Evolutionary conservation across 23 red algal species (phyloP).

Genomic region (Chondrus crispus): DNA sequence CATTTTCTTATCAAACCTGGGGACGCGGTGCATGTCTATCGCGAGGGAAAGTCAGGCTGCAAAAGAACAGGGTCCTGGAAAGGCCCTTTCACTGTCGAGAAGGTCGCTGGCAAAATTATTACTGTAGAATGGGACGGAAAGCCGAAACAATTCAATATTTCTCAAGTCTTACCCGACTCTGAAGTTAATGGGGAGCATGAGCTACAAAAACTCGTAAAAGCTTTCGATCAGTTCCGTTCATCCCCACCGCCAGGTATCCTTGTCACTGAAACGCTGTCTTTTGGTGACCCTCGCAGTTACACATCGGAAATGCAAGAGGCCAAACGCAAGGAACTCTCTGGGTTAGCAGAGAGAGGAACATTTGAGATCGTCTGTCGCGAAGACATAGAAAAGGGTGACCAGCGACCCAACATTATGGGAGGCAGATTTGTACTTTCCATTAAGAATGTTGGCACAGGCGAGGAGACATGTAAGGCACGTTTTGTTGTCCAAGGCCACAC

Average conservation of each 20-base stretch:
- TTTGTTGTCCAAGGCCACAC: slow-evolving; percentile 23
- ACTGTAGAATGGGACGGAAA: neutral
- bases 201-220: neutral
- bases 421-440: slow-evolving; percentile 19
- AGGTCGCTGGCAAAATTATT: neutral
- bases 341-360: neutral
- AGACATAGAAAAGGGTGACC: neutral
- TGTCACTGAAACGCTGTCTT: neutral
- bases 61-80: neutral
- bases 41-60: neutral
- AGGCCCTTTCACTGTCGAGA: neutral
- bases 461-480: neutral
- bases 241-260: neutral
- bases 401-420: neutral
- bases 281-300: neutral
- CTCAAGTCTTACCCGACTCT: neutral
- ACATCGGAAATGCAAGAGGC: neutral
- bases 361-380: neutral
- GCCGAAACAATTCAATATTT: neutral
- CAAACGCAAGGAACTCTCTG: neutral
- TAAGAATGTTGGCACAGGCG: neutral
- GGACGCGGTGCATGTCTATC: neutral
- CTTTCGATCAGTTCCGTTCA: neutral
- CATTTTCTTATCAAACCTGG: neutral
- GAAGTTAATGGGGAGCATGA: neutral